A percentile compares a stretch with the other conserved stretches of the same genome.
phyloP scores from a whole-genome alignment of 169 alveolate species.

The Plasmodium ovale region DNA sequence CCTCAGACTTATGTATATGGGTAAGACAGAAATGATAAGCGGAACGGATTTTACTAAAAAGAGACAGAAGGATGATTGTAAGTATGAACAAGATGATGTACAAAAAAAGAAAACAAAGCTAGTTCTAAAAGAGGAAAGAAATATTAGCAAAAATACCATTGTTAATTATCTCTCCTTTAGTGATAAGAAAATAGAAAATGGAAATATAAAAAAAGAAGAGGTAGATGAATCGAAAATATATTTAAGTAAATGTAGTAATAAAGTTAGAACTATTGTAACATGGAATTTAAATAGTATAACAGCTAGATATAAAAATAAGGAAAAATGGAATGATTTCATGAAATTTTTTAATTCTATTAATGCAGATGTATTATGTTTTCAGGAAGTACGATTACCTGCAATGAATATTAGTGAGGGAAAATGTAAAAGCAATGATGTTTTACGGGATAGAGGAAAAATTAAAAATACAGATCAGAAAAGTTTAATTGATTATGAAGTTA shows the following conservation, averaged over 20 bases:
- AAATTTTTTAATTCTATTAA: slow-evolving; percentile 26
- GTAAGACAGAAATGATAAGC: slow-evolving; percentile 17
- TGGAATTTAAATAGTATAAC: slow-evolving; percentile 75
- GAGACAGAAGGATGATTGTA: slow-evolving; percentile 5
- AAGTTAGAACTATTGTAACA: slow-evolving; percentile 33
- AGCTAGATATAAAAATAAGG: slow-evolving; percentile 48
- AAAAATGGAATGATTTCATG: slow-evolving; percentile 54
- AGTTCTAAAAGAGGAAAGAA: neutral
- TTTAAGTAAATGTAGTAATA: neutral
- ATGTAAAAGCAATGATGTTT: neutral
- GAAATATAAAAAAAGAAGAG: neutral
- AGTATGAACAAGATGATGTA: neutral
- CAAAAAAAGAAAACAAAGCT: slow-evolving; percentile 21
- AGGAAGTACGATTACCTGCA: slow-evolving; percentile 72
- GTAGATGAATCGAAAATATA: neutral
- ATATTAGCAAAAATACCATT: neutral
- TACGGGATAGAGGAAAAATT: slow-evolving; percentile 33
- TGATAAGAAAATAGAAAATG: neutral
- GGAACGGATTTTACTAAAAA: neutral
- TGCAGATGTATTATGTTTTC: slow-evolving; percentile 68
- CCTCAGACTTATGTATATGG: neutral
- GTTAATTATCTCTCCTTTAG: neutral
- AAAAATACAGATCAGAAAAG: slow-evolving; percentile 69
- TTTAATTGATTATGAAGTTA: slow-evolving; percentile 33
- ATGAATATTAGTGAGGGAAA: neutral